phyloP scores from a whole-genome alignment of 2,329 filamentous ascomycete species.

The Botrytis tulipae region DNA sequence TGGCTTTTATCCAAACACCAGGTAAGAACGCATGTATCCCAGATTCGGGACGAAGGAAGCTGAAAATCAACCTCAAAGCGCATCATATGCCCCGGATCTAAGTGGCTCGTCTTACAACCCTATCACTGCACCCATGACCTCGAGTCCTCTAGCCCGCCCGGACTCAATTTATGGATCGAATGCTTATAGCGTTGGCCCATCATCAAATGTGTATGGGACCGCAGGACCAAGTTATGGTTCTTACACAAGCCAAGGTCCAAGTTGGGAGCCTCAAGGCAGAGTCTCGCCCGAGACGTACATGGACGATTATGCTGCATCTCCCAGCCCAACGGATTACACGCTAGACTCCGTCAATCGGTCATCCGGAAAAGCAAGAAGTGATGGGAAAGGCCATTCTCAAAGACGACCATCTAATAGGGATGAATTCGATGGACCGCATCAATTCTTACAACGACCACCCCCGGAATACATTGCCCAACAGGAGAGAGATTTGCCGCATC shows the following conservation, averaged over 20 bases:
- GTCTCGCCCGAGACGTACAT: slow-evolving; percentile 38
- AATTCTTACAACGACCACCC: slow-evolving; percentile 72
- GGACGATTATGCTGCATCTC: slow-evolving; percentile 50
- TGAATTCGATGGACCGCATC: slow-evolving; percentile 85
- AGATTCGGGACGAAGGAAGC: slow-evolving; percentile 28
- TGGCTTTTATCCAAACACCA: slow-evolving; percentile 35
- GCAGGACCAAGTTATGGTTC: slow-evolving; percentile 36
- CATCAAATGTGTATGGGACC: slow-evolving; percentile 36
- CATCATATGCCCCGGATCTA: slow-evolving; percentile 32
- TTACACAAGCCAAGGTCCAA: slow-evolving; percentile 34
- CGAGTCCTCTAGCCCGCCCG: slow-evolving; percentile 30
- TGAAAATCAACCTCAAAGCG: slow-evolving; percentile 35
- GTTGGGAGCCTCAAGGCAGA: slow-evolving; percentile 38
- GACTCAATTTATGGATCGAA: slow-evolving; percentile 35
- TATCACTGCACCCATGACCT: slow-evolving; percentile 26
- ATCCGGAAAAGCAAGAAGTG: slow-evolving; percentile 47
- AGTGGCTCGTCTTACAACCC: slow-evolving; percentile 35
- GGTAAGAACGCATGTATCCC: slow-evolving; percentile 33
- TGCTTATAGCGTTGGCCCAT: slow-evolving; percentile 35
- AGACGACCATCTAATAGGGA: slow-evolving; percentile 77
- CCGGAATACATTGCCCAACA: slow-evolving; percentile 71
- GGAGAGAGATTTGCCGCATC: slow-evolving; percentile 75
- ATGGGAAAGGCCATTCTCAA: slow-evolving; percentile 47
- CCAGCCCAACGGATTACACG: slow-evolving; percentile 59
- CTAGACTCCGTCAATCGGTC: slow-evolving; percentile 50